Evolutionary conservation across 2,329 filamentous ascomycete genomes (phyloP), one percentile per base, ranked within the genome.

Genomic region (Aspergillus clavatus): DNA sequence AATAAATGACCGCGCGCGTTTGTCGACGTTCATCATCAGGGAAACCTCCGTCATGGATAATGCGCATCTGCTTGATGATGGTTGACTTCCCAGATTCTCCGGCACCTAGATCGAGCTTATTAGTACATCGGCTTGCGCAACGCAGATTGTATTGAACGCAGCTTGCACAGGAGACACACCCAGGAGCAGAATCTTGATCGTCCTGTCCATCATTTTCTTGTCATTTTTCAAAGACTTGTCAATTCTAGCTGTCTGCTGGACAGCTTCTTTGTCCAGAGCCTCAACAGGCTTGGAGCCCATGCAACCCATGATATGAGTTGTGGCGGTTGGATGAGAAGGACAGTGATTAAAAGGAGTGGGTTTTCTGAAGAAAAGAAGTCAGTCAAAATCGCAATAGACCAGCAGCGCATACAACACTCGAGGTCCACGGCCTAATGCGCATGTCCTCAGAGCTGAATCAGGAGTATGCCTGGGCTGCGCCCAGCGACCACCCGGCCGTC

Each of bases 51-150:
- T 89, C 83, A 68, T 97, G 93, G 59, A 98, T 96, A 69, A 98
- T 83, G 68, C 91, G 91, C 93, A 98, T 97, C 76, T 97, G 91
- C 75, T 97, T 97, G 55, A 97, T 81, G 48, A 97, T 90, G 1
- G 91, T 97, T 7, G 91, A 96, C 72, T 97, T 97, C 55, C 91
- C 88, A 47, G 86, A 93, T 72, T 97, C 91, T 64, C 91, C 91
- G 60, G 91, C 91, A 68, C 91, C 90, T 96, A 39, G 11, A 27
- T 12, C 53, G 29, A 29, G 8, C 19, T n/a, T 7, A 33, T 41
- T 23, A 8, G 19, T 23, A 31, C 19, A n/a, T 18, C 12, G 4
- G n/a, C 14, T 26, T 27, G 22, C 31, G 19, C n/a, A n/a, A n/a
- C n/a, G n/a, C n/a, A 23, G n/a, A 3, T 38, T 16, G 10, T 16